Evolutionary conservation across 2,329 filamentous ascomycete genomes (phyloP), one percentile per base, ranked within the genome.

Genomic region (Colletotrichum musae): DNA sequence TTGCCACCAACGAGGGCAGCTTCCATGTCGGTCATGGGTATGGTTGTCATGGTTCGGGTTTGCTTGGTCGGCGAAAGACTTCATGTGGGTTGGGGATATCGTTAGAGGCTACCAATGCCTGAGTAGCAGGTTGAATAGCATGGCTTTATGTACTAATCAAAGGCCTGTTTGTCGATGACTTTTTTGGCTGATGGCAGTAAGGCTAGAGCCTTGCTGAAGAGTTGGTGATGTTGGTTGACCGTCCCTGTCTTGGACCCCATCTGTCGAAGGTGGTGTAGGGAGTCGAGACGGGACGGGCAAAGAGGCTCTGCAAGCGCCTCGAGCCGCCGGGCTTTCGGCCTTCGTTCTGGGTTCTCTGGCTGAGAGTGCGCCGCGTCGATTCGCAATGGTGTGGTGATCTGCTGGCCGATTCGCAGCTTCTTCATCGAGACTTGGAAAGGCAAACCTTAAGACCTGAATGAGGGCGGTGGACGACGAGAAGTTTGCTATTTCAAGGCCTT

Each of bases 331-430:
- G 15, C 39, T 16, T 21, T 57, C 54, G 43, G 13, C 54, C 54
- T 4, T 57, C 18, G 6, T 45, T 24, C 2, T 3, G 18, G 0
- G 7, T 36, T 24, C 32, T 36, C n/a, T 41, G 32, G 28, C 13
- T 7, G 4, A 9, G 6, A 32, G 10, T 32, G 36, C 16, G 18
- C 36, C 15, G 53, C 24, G 26, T 15, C 39, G 54, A 21, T 43
- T n/a, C 12, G 7, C n/a, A 24, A 28, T 57, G 54, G 54, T 45
- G 54, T 57, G 54, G 12, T 43, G 54, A 18, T 15, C 36, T 26
- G 36, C 10, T 45, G 28, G 15, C 21, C 15, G 18, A 57, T 57
- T 57, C 36, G 54, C 26, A 21, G 53, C 39, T 21, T 57, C 26
- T 21, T 57, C 39, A 32, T 32, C 28, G 28, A 32, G 28, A 6